Evolutionary conservation across 2,329 filamentous ascomycete genomes (phyloP).

Genomic region (Epichloe festucae): DNA sequence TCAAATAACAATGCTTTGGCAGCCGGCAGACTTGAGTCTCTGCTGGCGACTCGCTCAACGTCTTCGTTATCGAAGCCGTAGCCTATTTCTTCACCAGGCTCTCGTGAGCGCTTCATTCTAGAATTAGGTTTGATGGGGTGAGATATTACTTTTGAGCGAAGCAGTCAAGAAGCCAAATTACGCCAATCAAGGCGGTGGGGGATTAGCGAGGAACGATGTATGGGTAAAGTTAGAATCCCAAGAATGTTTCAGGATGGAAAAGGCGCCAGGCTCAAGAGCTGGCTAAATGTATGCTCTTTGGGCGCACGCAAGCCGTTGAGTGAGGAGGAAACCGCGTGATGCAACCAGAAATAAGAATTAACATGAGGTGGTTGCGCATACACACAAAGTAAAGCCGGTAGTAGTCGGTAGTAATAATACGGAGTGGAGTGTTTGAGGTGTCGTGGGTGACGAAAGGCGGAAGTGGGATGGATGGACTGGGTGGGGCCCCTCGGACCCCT

Average conservation of each 20-base stretch:
- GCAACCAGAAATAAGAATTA: not conserved
- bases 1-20: conserved; percentile 52
- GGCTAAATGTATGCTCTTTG: not conserved
- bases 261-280: not conserved
- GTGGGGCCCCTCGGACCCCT: not conserved
- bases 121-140: conserved; percentile 1
- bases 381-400: no score
- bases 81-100: conserved; percentile 36
- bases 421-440: not conserved
- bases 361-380: not conserved
- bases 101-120: conserved; percentile 51
- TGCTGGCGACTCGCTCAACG: conserved; percentile 8
- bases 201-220: not conserved
- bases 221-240: no score
- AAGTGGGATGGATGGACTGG: not conserved
- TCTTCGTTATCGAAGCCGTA: conserved; percentile 11
- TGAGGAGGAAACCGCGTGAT: not conserved
- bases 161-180: not conserved
- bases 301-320: not conserved
- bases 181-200: not conserved
- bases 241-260: not conserved
- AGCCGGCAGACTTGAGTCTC: conserved; percentile 13
- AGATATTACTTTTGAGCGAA: conserved; percentile 6
- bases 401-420: no score
- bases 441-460: not conserved